Base-by-base conservation (phyloP, 192 early-diverging fungal species). In the Hyaloraphidium curvatum region DNA sequence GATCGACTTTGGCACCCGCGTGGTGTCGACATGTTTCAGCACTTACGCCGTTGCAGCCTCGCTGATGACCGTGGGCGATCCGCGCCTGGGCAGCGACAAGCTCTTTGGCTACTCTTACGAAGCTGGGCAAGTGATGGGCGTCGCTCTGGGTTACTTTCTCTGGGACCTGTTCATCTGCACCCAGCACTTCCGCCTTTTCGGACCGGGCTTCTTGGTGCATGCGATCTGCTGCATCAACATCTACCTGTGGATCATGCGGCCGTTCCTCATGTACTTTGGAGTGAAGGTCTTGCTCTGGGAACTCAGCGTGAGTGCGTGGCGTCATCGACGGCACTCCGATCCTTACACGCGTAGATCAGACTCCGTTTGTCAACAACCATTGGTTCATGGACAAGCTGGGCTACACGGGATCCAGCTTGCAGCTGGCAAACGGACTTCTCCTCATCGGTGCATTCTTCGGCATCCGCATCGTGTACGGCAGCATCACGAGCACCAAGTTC, bases 121-220 rank as follows among this genome's bases (percentile, higher is more conserved):
- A n/a, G n/a, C n/a, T n/a, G n/a, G n/a, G n/a, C n/a, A n/a, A n/a
- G n/a, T n/a, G n/a, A n/a, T n/a, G n/a, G n/a, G n/a, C n/a, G n/a
- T n/a, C n/a, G n/a, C n/a, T n/a, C n/a, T n/a, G n/a, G n/a, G 86
- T 16, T 93, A 90, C 65, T 95, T 95, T 69, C 55, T 91, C 39
- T 95, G 91, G 91, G 91, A 95, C 66, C 75, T 78, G 0, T 50
- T 79, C 40, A 62, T 81, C 5, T 80, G 72, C 4, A 51, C 86
- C 33, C 63, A 67, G 52, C 70, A 88, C 55, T 40, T 81, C 31
- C 75, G 74, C 56, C 67, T 79, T 51, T 69, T 75, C 55, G 89
- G 87, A 1, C 28, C 80, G 13, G 86, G 84, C 9, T 88, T 91
- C 65, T 80, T 84, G 22, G 57, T 87, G 25, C 91, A 95, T 55